phyloP scores from a whole-genome alignment of 2,329 filamentous ascomycete species.

The Teratosphaeria zuluensis region DNA sequence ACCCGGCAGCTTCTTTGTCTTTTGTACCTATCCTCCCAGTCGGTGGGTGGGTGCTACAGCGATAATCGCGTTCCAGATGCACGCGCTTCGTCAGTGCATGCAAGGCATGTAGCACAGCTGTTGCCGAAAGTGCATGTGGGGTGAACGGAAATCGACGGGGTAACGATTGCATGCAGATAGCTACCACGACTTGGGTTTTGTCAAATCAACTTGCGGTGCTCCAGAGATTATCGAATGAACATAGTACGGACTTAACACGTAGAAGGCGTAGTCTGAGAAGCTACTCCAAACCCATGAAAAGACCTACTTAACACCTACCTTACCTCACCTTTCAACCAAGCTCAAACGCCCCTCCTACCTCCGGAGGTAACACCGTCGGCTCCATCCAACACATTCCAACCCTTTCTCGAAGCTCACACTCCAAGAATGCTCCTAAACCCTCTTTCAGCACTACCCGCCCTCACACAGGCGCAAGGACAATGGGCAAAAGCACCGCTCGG shows the following conservation, averaged over 20 bases:
- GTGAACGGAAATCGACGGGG: background rate
- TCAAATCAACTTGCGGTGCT: no score
- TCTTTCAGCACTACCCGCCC: no score
- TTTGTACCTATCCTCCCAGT: no score
- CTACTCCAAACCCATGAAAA: no score
- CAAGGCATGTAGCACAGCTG: conserved; percentile 18
- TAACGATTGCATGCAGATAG: no score
- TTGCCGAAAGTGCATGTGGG: background rate
- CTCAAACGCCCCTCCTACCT: background rate
- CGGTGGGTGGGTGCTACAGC: no score
- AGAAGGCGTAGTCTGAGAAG: no score
- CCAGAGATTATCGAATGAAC: background rate
- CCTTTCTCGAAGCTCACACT: background rate
- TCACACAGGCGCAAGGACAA: no score
- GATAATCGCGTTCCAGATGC: background rate
- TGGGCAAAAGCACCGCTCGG: no score
- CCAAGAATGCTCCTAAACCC: background rate
- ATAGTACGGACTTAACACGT: no score
- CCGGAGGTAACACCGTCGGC: background rate
- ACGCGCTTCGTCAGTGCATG: conserved; percentile 2
- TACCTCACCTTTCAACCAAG: background rate
- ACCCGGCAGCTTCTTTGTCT: no score
- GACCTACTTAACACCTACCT: no score
- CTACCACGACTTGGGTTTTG: background rate
- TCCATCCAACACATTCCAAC: background rate